These are phyloP conservation scores for Esteya vermicola DNA, from an alignment of 2,329 filamentous ascomycete species.

Conservation along the genomic window DNA sequence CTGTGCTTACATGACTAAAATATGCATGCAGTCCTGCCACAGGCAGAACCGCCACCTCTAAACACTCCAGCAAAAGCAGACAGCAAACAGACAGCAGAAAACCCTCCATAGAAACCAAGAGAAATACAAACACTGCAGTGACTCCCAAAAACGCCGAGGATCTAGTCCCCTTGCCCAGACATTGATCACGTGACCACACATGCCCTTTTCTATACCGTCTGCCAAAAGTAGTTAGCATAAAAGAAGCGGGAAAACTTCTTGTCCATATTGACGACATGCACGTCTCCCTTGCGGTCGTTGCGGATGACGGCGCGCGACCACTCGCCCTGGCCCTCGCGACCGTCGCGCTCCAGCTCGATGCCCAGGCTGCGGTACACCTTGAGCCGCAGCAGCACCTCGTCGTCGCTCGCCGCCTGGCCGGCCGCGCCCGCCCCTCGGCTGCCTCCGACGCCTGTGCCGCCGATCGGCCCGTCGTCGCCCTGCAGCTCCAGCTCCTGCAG, in stretches of 20 bases:
- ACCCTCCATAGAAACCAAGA: no score
- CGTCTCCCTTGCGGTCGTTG: slow-evolving; percentile 76
- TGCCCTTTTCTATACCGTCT: slow-evolving; percentile 40
- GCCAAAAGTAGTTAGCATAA: slow-evolving; percentile 94
- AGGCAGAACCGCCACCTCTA: no score
- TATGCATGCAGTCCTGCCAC: no score
- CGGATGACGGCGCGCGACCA: slow-evolving; percentile 77
- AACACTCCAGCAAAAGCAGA: no score
- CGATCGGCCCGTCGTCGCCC: slow-evolving; percentile 56
- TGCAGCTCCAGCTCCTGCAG: slow-evolving; percentile 76
- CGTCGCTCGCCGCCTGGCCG: slow-evolving; percentile 31
- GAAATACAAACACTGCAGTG: background rate
- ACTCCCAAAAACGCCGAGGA: background rate
- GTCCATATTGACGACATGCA: slow-evolving; percentile 89
- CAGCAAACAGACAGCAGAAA: no score
- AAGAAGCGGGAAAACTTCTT: slow-evolving; percentile 83
- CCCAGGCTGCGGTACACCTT: slow-evolving; percentile 86
- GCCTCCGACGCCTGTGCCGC: background rate
- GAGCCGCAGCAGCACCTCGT: slow-evolving; percentile 58
- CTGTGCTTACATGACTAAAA: no score
- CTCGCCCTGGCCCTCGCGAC: slow-evolving; percentile 47
- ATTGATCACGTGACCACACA: background rate
- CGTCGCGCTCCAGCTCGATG: slow-evolving; percentile 68
- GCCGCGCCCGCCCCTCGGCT: background rate
- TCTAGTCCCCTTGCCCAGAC: background rate